Conservation (phyloP, 1,284 basidiomycete genomes). For the Cutaneotrichosporon cyanovorans region DNA sequence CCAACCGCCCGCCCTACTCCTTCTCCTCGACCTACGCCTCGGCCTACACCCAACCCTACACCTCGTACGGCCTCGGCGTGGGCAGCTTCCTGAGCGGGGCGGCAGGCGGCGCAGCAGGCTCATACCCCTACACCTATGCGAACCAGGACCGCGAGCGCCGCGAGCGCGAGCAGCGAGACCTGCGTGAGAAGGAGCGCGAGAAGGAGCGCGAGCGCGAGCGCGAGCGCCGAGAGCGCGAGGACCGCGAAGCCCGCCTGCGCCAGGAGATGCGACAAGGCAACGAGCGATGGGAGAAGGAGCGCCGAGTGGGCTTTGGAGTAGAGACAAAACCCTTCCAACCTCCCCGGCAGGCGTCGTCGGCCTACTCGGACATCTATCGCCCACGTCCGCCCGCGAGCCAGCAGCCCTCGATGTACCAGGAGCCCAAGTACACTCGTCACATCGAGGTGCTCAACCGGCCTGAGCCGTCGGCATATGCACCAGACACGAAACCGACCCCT, state of each 20-base stretch:
- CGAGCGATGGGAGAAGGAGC: conserved; percentile 3
- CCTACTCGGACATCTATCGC: conserved; percentile 16
- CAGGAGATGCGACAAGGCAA: conserved; percentile 10
- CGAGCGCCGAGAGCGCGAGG: conserved; percentile 9
- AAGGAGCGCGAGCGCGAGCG: conserved; percentile 8
- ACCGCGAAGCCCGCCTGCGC: conserved; percentile 9
- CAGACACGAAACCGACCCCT: neutral
- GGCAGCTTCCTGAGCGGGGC: conserved; percentile 9
- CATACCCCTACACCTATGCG: conserved; percentile 7
- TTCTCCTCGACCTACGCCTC: conserved; percentile 19
- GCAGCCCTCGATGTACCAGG: conserved; percentile 7
- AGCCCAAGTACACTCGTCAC: conserved; percentile 22
- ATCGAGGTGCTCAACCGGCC: conserved; percentile 35
- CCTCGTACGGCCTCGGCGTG: conserved; percentile 9
- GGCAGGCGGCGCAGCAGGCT: neutral
- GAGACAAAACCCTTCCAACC: conserved; percentile 21
- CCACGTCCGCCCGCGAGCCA: conserved; percentile 1
- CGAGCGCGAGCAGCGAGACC: conserved; percentile 8
- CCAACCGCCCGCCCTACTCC: conserved; percentile 15
- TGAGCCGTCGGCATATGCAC: conserved; percentile 11
- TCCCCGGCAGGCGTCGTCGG: conserved; percentile 14
- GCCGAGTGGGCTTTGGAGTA: conserved; percentile 9
- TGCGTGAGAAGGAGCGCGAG: conserved; percentile 4
- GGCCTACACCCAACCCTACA: conserved; percentile 18
- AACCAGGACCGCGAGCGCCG: conserved; percentile 10